Base-by-base conservation (phyloP, 116 monocot genomes). In the Papilionanthe hybrid region DNA sequence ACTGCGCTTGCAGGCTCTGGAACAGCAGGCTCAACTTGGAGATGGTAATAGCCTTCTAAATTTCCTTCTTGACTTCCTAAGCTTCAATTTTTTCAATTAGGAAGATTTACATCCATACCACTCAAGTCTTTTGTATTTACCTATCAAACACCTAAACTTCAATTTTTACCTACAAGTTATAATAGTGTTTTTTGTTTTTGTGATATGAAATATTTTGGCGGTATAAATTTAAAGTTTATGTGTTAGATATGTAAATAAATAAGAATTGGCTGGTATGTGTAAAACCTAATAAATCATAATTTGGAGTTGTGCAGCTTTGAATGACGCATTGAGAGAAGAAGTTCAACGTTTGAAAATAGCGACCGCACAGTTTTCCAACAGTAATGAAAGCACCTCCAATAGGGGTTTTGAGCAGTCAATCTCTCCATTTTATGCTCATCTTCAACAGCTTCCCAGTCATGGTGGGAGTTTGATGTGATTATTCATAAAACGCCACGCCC, bases 341-440 rank as follows among this genome's bases (percentile, higher is more conserved):
- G 87, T 96, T 28, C 96, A 90, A 42, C 88, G 96, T 53, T 89
- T 96, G 4, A 96, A 92, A 80, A 78, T 91, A 71, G 90, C 90
- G 55, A 87, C 91, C 5, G 90, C 86, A 6, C 90, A 96, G 73
- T 73, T 85, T 77, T 83, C 88, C 18, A 87, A 30, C 41, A 60
- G 25, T 17, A 82, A 82, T 28, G 87, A 81, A 4, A 78, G 78
- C 47, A 29, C 77, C 22, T 83, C 74, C 72, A 78, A 41, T 23
- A 44, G 79, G 48, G 56, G 71, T 6, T 45, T 77, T 47, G 78
- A 66, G 42, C 80, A 79, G 71, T 53, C 53, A 53, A 53, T 53
- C 53, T 15, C 53, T 53, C 18, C 65, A 30, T 60, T 69, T 25
- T 18, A 43, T 68, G 5, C 53, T 44, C 82, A 78, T 28, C 49